Conservation (phyloP, 768 basidiomycete genomes). For the Hypholoma fasciculare region DNA sequence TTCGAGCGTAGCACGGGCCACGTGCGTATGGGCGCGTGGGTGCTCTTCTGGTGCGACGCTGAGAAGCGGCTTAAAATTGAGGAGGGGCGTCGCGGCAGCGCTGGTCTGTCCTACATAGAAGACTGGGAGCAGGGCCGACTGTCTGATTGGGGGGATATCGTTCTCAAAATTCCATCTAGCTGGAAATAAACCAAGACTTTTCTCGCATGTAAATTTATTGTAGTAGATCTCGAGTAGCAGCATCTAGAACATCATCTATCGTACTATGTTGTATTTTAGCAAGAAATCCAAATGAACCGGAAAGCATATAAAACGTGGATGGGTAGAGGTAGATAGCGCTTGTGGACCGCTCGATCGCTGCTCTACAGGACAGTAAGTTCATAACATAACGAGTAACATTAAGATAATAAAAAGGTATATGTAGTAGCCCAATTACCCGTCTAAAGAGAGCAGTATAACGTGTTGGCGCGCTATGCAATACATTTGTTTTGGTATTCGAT, state of each 20-base stretch:
- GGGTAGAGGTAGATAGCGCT: background rate
- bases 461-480: background rate
- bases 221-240: conserved; percentile 4
- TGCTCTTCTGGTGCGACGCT: conserved; percentile 98
- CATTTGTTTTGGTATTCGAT: conserved; percentile 1
- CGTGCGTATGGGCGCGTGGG: conserved; percentile 82
- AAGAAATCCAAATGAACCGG: conserved; percentile 6
- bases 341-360: background rate
- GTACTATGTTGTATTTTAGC: conserved; percentile 15
- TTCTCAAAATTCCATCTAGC: conserved; percentile 72
- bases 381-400: conserved; percentile 6
- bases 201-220: conserved; percentile 1
- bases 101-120: conserved; percentile 71
- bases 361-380: background rate
- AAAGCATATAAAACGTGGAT: background rate
- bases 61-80: conserved; percentile 80
- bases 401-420: conserved; percentile 9
- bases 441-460: background rate
- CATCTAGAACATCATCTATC: conserved; percentile 12
- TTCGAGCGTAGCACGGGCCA: conserved; percentile 95
- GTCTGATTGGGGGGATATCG: conserved; percentile 64
- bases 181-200: conserved; percentile 52
- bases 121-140: conserved; percentile 77
- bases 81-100: conserved; percentile 61
- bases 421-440: background rate